phyloP scores from a whole-genome alignment of 345 rosid genomes.

The Lumnitzera racemosa region DNA sequence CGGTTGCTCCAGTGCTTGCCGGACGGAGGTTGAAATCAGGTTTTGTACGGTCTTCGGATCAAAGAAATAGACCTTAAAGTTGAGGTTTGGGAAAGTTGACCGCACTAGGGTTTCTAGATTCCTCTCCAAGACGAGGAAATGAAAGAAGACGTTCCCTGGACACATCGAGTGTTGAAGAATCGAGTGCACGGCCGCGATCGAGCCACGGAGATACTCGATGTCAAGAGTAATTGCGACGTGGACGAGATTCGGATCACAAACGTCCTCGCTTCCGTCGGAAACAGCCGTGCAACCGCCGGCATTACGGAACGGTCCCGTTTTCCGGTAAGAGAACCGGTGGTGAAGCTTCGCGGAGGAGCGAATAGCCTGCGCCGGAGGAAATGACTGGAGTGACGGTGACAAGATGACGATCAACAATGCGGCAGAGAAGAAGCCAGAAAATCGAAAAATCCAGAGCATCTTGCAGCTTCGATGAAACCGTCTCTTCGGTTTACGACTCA shows the following conservation, averaged over 20 bases:
- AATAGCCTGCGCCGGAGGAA: constrained; percentile 92
- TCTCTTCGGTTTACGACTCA: constrained; percentile 30
- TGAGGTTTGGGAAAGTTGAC: constrained; percentile 52
- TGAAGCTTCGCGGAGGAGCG: constrained; percentile 35
- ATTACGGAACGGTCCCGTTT: constrained; percentile 38
- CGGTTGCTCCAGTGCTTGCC: constrained; percentile 81
- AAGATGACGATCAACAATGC: constrained; percentile 64
- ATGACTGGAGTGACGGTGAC: constrained; percentile 77
- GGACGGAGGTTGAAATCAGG: constrained; percentile 61
- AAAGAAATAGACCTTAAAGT: constrained; percentile 54
- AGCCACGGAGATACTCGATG: constrained; percentile 62
- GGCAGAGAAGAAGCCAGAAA: constrained; percentile 58
- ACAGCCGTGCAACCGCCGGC: constrained; percentile 43
- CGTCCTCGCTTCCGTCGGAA: constrained; percentile 12
- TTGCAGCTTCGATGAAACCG: constrained; percentile 23
- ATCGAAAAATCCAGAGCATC: constrained; percentile 58
- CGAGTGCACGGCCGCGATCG: constrained; percentile 71
- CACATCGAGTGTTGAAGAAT: constrained; percentile 54
- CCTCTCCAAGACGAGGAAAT: constrained; percentile 53
- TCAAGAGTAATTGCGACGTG: constrained; percentile 78
- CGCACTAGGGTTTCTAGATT: constrained; percentile 47
- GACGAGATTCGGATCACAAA: constrained; percentile 59
- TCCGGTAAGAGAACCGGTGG: constrained; percentile 36
- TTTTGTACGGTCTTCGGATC: constrained; percentile 52
- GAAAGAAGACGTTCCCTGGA: constrained; percentile 67